Evolutionary conservation across 2,329 filamentous ascomycete genomes (phyloP).

Genomic region (Arthrobotrys musiformis): DNA sequence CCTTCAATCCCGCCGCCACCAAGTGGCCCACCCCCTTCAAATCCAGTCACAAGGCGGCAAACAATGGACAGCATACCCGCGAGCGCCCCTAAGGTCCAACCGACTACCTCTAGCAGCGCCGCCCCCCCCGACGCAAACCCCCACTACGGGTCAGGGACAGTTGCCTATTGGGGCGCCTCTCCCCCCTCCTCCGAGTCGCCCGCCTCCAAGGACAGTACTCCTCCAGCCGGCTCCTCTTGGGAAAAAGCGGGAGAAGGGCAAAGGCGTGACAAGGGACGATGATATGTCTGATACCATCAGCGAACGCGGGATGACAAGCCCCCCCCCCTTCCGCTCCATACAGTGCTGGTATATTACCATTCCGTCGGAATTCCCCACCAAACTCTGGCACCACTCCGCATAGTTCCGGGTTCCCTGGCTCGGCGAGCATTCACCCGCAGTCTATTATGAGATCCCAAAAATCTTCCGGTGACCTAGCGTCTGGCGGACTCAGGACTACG

Average conservation of each 20-base stretch:
- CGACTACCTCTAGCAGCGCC: neutral
- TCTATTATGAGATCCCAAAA: conserved; percentile 56
- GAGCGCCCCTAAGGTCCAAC: conserved; percentile 8
- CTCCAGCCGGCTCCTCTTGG: conserved; percentile 52
- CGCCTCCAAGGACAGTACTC: conserved; percentile 34
- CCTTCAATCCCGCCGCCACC: conserved; percentile 50
- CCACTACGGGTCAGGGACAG: conserved; percentile 45
- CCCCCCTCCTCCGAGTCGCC: conserved; percentile 46
- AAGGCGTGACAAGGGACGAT: conserved; percentile 29
- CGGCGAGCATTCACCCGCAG: conserved; percentile 47
- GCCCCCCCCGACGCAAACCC: conserved; percentile 30
- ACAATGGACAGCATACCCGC: conserved; percentile 40
- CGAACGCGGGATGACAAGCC: conserved; percentile 40
- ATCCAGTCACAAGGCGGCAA: conserved; percentile 19
- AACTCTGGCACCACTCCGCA: conserved; percentile 51
- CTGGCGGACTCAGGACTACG: conserved; percentile 48
- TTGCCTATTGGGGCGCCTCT: conserved; percentile 24
- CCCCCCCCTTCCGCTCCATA: conserved; percentile 48
- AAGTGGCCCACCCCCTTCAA: conserved; percentile 44
- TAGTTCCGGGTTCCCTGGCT: conserved; percentile 39
- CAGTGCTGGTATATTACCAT: conserved; percentile 51
- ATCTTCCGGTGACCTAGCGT: conserved; percentile 54
- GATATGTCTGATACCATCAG: conserved; percentile 14
- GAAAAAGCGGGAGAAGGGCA: conserved; percentile 47
- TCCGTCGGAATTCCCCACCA: conserved; percentile 44